Evolutionary conservation across 768 basidiomycete species (phyloP).

Genomic region (Sporobolomyces pararoseus): DNA sequence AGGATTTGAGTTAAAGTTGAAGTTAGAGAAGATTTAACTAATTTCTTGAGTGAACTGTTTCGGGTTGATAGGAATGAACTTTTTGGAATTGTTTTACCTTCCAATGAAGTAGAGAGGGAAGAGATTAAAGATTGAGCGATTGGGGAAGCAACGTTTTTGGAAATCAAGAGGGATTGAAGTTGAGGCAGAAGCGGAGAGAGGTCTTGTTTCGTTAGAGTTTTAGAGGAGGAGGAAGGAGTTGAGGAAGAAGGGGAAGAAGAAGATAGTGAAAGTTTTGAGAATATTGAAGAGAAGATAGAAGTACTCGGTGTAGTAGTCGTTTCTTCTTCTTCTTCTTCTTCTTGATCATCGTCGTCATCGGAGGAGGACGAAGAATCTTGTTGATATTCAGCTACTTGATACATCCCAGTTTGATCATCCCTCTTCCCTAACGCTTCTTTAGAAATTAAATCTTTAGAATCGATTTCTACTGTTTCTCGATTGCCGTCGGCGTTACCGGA

Average conservation of each 20-base stretch:
- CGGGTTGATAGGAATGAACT: too few species aligned
- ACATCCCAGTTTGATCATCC: slow-evolving; percentile 58
- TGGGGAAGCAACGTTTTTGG: slow-evolving; percentile 95
- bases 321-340: background rate
- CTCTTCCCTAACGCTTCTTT: slow-evolving; percentile 67
- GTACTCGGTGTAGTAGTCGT: slow-evolving; percentile 1
- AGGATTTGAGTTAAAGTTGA: slow-evolving; percentile 88
- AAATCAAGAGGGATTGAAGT: slow-evolving; percentile 98
- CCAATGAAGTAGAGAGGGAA: slow-evolving; percentile 79
- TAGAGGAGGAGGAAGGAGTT: slow-evolving; percentile 54
- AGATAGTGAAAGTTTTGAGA: slow-evolving; percentile 14
- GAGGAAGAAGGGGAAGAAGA: slow-evolving; percentile 41
- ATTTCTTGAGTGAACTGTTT: background rate
- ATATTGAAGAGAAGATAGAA: too few species aligned
- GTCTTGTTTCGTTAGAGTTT: slow-evolving; percentile 74
- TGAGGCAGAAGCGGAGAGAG: slow-evolving; percentile 79
- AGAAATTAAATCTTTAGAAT: slow-evolving; percentile 31
- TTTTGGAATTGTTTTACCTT: slow-evolving; percentile 66
- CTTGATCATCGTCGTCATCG: slow-evolving; percentile 50
- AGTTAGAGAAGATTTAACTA: slow-evolving; percentile 74
- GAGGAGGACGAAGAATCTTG: slow-evolving; percentile 70
- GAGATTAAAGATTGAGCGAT: slow-evolving; percentile 93
- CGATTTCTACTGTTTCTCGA: slow-evolving; percentile 2
- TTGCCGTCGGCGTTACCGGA: slow-evolving; percentile 53
- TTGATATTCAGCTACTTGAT: slow-evolving; percentile 71